Conservation (phyloP, 164 flowering plant genomes). For the Aristolochia contorta region DNA sequence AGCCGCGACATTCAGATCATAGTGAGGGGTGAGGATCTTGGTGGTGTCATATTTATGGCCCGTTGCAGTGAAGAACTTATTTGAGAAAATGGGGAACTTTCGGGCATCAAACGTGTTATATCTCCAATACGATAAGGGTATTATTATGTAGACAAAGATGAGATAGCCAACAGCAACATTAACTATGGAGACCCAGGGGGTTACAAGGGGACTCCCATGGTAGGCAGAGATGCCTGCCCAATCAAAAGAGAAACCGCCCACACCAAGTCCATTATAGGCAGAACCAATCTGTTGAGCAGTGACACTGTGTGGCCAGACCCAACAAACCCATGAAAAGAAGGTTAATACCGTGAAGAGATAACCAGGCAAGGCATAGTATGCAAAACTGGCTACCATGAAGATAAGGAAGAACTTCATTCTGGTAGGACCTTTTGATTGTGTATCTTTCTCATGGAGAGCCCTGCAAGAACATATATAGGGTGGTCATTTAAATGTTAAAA, state of each 20-base stretch:
- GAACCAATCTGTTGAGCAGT: constrained; percentile 95
- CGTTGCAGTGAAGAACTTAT: constrained; percentile 49
- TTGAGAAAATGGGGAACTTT: constrained; percentile 84
- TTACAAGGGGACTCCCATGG: constrained; percentile 87
- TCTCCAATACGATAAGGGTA: constrained; percentile 91
- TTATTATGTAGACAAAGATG: constrained; percentile 81
- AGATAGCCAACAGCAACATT: constrained; percentile 50
- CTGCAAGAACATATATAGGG: constrained; percentile 36
- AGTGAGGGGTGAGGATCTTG: constrained; percentile 70
- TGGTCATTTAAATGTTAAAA: too few species aligned
- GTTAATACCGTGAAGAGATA: constrained; percentile 76
- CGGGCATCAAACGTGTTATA: constrained; percentile 72
- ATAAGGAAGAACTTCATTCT: constrained; percentile 78
- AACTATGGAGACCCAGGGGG: constrained; percentile 74
- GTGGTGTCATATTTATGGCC: constrained; percentile 73
- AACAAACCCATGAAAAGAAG: constrained; percentile 95
- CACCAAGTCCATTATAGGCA: constrained; percentile 83
- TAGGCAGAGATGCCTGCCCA: constrained; percentile 98
- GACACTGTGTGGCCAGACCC: constrained; percentile 77
- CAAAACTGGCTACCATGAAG: constrained; percentile 61
- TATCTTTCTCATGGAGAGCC: constrained; percentile 87
- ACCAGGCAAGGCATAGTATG: constrained; percentile 80
- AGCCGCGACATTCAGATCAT: constrained; percentile 58
- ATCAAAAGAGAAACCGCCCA: constrained; percentile 88
- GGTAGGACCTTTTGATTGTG: constrained; percentile 42